These are phyloP conservation scores for Physcomitrium patens DNA, from an alignment of 225 moss, liverwort and hornwort genomes.

Conservation along the genomic window DNA sequence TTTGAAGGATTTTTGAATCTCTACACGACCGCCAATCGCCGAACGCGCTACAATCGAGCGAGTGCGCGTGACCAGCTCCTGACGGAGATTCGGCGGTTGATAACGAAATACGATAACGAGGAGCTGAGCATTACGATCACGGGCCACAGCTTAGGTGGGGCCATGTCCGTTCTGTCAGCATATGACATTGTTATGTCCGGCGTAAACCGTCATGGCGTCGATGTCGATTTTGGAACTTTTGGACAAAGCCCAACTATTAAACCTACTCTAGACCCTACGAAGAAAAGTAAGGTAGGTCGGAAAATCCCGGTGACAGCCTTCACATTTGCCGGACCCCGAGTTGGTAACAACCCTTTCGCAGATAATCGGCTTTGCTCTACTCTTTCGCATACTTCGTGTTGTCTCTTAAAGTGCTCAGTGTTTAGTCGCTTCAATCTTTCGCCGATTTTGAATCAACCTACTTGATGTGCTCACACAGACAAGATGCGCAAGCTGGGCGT, in stretches of 20 bases:
- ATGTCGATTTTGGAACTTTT: conserved; percentile 35
- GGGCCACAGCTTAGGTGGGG: conserved; percentile 82
- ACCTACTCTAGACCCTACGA: conserved; percentile 23
- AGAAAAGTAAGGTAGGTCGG: conserved; percentile 2
- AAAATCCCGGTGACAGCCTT: conserved; percentile 65
- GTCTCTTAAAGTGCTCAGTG: too few species aligned
- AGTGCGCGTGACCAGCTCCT: conserved; percentile 49
- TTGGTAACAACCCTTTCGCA: conserved; percentile 66
- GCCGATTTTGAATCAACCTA: neutral
- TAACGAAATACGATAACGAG: conserved; percentile 42
- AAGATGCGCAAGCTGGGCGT: conserved; percentile 61
- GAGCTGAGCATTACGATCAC: conserved; percentile 71
- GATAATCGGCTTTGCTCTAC: neutral
- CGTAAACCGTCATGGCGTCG: conserved; percentile 60
- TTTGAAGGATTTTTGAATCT: conserved; percentile 51
- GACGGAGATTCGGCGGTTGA: conserved; percentile 43
- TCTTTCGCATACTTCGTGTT: too few species aligned
- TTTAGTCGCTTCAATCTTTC: neutral
- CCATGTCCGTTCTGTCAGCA: conserved; percentile 62
- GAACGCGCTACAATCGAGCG: conserved; percentile 45
- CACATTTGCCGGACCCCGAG: conserved; percentile 64
- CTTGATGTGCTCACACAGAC: neutral
- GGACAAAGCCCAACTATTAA: neutral
- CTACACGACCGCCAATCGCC: conserved; percentile 42
- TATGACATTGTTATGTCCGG: conserved; percentile 79